These are phyloP conservation scores for Citrus medica DNA, from an alignment of 345 rosid genomes.

Conservation along the genomic window DNA sequence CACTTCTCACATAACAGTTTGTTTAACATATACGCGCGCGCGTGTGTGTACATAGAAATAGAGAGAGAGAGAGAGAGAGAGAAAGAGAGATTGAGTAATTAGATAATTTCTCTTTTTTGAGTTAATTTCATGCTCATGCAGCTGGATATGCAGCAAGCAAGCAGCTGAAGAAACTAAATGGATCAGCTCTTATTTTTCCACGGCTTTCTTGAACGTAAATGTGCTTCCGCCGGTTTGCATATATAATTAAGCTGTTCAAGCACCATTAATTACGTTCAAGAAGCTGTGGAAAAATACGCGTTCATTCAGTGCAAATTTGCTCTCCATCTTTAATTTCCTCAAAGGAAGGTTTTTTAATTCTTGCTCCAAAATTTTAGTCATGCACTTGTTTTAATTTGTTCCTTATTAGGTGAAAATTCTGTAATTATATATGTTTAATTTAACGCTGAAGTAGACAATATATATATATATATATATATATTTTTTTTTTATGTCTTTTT, in stretches of 20 bases:
- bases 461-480: too few relatives aligned
- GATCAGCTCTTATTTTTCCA: neutral
- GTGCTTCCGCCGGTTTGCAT: neutral
- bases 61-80: too few relatives aligned
- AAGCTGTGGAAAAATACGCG: neutral
- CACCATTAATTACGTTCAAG: neutral
- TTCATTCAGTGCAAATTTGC: neutral
- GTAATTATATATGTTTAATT: neutral
- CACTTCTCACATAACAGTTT: neutral
- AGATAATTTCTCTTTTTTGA: neutral
- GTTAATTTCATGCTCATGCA: neutral
- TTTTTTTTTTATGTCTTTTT: neutral
- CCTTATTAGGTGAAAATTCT: neutral
- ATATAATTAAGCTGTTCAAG: neutral
- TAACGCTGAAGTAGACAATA: neutral
- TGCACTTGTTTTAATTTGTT: neutral
- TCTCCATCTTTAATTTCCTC: neutral
- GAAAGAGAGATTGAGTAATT: too few relatives aligned
- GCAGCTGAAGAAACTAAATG: neutral
- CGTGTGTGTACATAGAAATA: too few relatives aligned
- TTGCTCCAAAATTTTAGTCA: neutral
- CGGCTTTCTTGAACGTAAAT: constrained; percentile 4
- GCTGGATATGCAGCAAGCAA: neutral
- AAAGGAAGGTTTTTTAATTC: neutral
- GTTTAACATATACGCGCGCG: too few relatives aligned